Percentiles rank a stretch among this genome's conserved stretches.
These are phyloP conservation scores for Crotalaria pallida DNA, from an alignment of 306 rosid genomes.

Conservation along the genomic window DNA sequence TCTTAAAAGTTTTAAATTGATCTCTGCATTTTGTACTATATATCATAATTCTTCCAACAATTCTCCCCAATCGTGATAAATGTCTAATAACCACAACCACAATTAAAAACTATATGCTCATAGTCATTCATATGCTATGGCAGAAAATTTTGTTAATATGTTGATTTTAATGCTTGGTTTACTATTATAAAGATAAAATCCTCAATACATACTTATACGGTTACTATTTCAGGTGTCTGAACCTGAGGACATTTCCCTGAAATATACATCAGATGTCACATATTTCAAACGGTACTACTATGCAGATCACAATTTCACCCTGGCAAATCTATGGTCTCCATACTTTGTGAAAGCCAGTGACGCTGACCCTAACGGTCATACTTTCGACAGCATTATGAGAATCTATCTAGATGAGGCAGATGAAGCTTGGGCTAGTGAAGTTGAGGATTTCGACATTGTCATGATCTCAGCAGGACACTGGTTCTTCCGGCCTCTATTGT, in stretches of 20 bases:
- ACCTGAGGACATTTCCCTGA: slow-evolving; percentile 53
- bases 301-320: slow-evolving; percentile 60
- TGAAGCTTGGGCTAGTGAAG: slow-evolving; percentile 46
- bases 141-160: background rate
- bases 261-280: slow-evolving; percentile 20
- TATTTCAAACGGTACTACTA: slow-evolving; percentile 51
- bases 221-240: slow-evolving; percentile 50
- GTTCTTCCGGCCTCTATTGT: slow-evolving; percentile 66
- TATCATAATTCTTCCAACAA: no score
- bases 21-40: no score
- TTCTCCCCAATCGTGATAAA: no score
- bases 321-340: slow-evolving; percentile 77
- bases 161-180: background rate
- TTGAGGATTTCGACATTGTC: slow-evolving; percentile 59
- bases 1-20: background rate
- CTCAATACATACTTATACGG: background rate
- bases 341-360: slow-evolving; percentile 51
- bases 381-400: slow-evolving; percentile 45
- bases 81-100: no score
- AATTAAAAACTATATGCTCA: background rate
- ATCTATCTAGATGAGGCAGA: slow-evolving; percentile 66
- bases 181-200: background rate
- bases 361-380: slow-evolving; percentile 38
- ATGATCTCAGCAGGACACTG: slow-evolving; percentile 86
- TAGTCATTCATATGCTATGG: background rate